These are phyloP conservation scores for Pseudonitzschia multiseries DNA, from an alignment of 108 stramenopile species.

Conservation along the genomic window DNA sequence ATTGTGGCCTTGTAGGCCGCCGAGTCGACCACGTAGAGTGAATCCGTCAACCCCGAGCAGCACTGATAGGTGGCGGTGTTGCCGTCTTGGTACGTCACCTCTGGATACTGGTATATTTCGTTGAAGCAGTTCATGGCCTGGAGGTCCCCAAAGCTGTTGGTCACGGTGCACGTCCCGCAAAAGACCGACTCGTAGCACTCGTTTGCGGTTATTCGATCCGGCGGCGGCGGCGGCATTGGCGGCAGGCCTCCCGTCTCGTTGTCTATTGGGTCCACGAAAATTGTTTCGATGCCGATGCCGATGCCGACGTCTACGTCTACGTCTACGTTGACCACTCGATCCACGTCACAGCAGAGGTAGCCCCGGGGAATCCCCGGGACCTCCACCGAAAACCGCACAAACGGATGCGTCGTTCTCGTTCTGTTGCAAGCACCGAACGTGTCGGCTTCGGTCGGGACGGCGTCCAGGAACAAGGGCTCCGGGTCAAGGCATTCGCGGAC, in stretches of 20 bases:
- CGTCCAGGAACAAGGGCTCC: background rate
- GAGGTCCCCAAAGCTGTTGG: conserved; percentile 7
- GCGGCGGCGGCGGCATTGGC: background rate
- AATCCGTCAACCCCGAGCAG: background rate
- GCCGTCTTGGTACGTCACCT: background rate
- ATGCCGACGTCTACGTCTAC: background rate
- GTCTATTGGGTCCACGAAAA: too few species aligned
- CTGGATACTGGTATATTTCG: background rate
- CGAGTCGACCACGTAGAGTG: background rate
- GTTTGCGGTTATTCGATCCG: background rate
- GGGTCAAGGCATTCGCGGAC: background rate
- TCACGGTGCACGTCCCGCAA: background rate
- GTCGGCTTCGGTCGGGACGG: background rate
- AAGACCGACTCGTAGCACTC: background rate
- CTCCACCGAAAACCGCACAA: background rate
- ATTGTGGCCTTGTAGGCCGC: background rate
- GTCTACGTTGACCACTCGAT: too few species aligned
- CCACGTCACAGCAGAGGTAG: conserved; percentile 1
- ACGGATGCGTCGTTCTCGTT: background rate
- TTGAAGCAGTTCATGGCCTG: conserved; percentile 6
- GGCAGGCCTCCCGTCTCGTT: too few species aligned
- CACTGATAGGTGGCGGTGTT: conserved; percentile 9
- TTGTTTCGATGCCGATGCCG: background rate
- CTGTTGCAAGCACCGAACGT: background rate
- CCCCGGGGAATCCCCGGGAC: background rate